A percentile compares a stretch with the other conserved stretches of the same genome.
phyloP scores from a whole-genome alignment of 805 yeast genomes.

The Yarrowia sp. region DNA sequence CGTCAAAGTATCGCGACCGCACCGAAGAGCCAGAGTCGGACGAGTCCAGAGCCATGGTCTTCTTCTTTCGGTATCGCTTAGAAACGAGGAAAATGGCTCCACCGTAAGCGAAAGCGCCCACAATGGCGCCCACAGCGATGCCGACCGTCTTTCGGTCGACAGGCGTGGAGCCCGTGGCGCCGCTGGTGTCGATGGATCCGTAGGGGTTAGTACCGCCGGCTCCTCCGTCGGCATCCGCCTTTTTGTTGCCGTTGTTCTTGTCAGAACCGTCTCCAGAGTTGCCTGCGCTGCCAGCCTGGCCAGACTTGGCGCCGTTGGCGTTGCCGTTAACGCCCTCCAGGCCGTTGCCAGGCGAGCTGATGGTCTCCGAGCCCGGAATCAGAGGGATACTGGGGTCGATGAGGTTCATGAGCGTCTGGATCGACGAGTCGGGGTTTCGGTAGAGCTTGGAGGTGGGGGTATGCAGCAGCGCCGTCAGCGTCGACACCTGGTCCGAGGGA shows the following conservation, averaged over 20 bases:
- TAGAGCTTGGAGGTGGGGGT: conserved; percentile 59
- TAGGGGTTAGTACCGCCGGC: conserved; percentile 35
- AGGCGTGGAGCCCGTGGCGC: conserved; percentile 34
- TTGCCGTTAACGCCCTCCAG: conserved; percentile 27
- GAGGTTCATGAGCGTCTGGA: conserved; percentile 56
- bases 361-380: conserved; percentile 32
- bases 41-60: conserved; percentile 30
- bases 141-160: conserved; percentile 60
- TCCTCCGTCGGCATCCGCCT: conserved; percentile 21
- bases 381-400: conserved; percentile 69
- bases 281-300: background rate
- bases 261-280: background rate
- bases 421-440: conserved; percentile 54
- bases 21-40: conserved; percentile 25
- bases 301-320: conserved; percentile 20
- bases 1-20: conserved; percentile 24
- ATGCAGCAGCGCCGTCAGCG: conserved; percentile 51
- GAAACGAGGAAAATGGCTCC: conserved; percentile 56
- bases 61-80: conserved; percentile 45
- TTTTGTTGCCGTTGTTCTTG: conserved; percentile 20
- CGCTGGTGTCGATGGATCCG: conserved; percentile 36
- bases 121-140: conserved; percentile 76
- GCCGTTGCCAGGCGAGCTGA: conserved; percentile 15
- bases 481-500: conserved; percentile 53
- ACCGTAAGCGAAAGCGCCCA: conserved; percentile 69